phyloP scores from a whole-genome alignment of 1,284 basidiomycete species.

The Austroboletus olivaceoglutinosus region DNA sequence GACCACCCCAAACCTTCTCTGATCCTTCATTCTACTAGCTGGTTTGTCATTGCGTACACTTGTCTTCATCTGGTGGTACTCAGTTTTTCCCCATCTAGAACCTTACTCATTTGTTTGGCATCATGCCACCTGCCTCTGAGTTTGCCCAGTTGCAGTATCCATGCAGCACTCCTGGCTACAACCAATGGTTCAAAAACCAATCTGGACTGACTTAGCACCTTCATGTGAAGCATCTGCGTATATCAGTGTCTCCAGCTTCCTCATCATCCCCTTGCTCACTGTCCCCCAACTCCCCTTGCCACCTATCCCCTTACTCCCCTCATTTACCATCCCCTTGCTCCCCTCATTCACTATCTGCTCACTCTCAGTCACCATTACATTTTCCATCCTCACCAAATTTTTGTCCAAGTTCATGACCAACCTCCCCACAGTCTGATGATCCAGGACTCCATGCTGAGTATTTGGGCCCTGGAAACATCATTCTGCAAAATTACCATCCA shows the following conservation, averaged over 20 bases:
- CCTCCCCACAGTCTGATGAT: neutral
- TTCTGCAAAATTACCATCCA: neutral
- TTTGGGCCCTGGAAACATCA: neutral
- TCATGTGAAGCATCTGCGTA: neutral
- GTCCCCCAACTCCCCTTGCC: too few species aligned
- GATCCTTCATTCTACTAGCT: neutral
- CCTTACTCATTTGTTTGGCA: too few species aligned
- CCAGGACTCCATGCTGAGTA: neutral
- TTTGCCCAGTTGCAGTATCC: neutral
- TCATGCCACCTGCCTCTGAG: neutral
- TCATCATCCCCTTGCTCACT: neutral
- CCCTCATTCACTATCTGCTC: too few species aligned
- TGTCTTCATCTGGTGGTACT: too few species aligned
- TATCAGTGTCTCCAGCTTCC: too few species aligned
- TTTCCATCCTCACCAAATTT: too few species aligned
- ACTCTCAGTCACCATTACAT: too few species aligned
- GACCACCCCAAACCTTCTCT: neutral
- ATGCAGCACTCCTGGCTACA: conserved; percentile 1
- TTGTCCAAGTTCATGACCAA: neutral
- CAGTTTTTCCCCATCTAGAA: too few species aligned
- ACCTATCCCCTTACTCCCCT: too few species aligned
- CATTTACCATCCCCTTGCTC: too few species aligned
- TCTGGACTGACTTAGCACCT: conserved; percentile 13
- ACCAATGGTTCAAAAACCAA: conserved; percentile 11
- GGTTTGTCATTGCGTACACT: too few species aligned